Evolutionary conservation across 176 grass and related monocot species (phyloP).

Genomic region (Thalia dealbata): DNA sequence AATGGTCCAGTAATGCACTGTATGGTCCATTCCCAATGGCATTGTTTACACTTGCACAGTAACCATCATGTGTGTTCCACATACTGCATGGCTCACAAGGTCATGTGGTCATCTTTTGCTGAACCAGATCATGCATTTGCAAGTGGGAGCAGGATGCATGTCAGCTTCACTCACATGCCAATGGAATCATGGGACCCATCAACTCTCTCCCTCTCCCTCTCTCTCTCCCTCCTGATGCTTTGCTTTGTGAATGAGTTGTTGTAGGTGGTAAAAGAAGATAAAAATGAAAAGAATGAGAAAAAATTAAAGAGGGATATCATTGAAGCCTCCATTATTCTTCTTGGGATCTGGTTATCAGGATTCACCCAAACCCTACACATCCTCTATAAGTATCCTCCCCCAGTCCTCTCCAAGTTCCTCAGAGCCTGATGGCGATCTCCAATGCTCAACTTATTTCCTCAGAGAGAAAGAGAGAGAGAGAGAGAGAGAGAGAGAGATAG

Average conservation of each 20-base stretch:
- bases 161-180: conserved; percentile 1
- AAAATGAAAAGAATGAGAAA: no score
- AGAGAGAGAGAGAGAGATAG: no score
- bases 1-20: not conserved
- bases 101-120: not conserved
- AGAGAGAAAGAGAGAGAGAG: no score
- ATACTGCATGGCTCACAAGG: not conserved
- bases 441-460: no score
- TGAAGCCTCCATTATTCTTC: conserved; percentile 4
- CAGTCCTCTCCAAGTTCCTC: not conserved
- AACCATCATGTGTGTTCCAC: not conserved
- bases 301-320: not conserved
- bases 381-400: conserved; percentile 3
- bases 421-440: not conserved
- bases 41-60: not conserved
- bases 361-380: not conserved
- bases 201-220: not conserved
- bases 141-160: not conserved
- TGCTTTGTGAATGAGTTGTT: no score
- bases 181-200: conserved; percentile 2
- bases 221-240: no score
- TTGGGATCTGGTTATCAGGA: not conserved
- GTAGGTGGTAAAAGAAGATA: no score
- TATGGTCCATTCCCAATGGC: no score
- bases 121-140: not conserved